Conservation (phyloP, 306 rosid genomes). For the Betula pendula region DNA sequence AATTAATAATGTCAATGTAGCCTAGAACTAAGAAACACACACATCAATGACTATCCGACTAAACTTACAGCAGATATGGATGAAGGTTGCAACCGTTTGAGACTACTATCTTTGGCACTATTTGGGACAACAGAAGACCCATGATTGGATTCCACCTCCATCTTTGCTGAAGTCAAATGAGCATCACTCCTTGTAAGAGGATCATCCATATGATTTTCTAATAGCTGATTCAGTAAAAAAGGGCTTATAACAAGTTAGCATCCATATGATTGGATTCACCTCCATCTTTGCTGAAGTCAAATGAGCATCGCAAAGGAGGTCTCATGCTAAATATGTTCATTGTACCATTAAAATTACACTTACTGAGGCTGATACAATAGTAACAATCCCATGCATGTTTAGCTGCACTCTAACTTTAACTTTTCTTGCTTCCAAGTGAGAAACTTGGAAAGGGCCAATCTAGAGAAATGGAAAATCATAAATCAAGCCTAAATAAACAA, state of each 20-base stretch:
- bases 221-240: slow-evolving; percentile 30
- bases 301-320: not conserved
- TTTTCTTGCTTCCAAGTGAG: slow-evolving; percentile 34
- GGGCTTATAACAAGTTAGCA: not conserved
- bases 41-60: not conserved
- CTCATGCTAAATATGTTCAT: not conserved
- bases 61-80: slow-evolving; percentile 33
- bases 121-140: slow-evolving; percentile 33
- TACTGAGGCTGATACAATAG: slow-evolving; percentile 50
- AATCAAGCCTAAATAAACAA: not conserved
- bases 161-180: slow-evolving; percentile 26
- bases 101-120: slow-evolving; percentile 26
- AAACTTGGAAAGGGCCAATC: slow-evolving; percentile 53
- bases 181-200: slow-evolving; percentile 19
- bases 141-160: slow-evolving; percentile 32
- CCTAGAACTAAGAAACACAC: not conserved
- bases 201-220: slow-evolving; percentile 37
- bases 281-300: slow-evolving; percentile 1
- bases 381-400: slow-evolving; percentile 50
- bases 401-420: slow-evolving; percentile 53
- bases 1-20: not conserved
- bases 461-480: slow-evolving; percentile 6
- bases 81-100: slow-evolving; percentile 27
- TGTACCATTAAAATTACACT: slow-evolving; percentile 12
- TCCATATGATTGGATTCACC: too few relatives aligned